These are phyloP conservation scores for Piromyces sp. DNA, from an alignment of 192 early-diverging fungal species.

Conservation along the genomic window DNA sequence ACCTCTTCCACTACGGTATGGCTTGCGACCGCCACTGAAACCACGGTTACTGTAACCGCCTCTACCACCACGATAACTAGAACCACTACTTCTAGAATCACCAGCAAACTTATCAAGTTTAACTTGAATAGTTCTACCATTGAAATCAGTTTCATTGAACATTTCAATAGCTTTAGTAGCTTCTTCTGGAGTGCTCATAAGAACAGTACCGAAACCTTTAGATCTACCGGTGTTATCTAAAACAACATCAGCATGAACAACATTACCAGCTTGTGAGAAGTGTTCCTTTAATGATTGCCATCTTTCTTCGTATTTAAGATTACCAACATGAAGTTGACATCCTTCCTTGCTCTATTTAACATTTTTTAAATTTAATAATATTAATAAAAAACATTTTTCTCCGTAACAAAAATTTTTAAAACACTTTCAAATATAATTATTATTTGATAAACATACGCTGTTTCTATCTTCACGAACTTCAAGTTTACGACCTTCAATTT, in stretches of 20 bases:
- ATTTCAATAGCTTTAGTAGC: conserved; percentile 12
- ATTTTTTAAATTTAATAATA: too few species aligned
- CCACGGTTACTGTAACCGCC: not conserved
- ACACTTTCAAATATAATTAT: too few species aligned
- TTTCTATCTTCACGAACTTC: conserved; percentile 54
- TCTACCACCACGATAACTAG: not conserved
- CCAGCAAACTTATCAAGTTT: conserved; percentile 20
- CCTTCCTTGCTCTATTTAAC: not conserved
- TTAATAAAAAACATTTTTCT: too few species aligned
- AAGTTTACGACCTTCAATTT: conserved; percentile 34
- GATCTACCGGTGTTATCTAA: conserved; percentile 40
- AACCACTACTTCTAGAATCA: not conserved
- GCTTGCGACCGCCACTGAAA: not conserved
- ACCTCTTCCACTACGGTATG: not conserved
- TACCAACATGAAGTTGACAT: conserved; percentile 2
- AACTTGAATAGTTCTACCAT: conserved; percentile 22
- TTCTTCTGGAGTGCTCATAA: conserved; percentile 31
- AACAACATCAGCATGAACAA: conserved; percentile 51
- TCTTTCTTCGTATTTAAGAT: not conserved
- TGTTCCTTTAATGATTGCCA: conserved; percentile 35
- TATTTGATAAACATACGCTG: not conserved
- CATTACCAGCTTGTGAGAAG: conserved; percentile 47
- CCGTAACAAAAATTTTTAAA: too few species aligned
- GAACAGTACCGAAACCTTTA: conserved; percentile 54
- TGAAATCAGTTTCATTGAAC: conserved; percentile 18